phyloP scores from a whole-genome alignment of 345 rosid genomes.

The Sonneratia caseolaris region DNA sequence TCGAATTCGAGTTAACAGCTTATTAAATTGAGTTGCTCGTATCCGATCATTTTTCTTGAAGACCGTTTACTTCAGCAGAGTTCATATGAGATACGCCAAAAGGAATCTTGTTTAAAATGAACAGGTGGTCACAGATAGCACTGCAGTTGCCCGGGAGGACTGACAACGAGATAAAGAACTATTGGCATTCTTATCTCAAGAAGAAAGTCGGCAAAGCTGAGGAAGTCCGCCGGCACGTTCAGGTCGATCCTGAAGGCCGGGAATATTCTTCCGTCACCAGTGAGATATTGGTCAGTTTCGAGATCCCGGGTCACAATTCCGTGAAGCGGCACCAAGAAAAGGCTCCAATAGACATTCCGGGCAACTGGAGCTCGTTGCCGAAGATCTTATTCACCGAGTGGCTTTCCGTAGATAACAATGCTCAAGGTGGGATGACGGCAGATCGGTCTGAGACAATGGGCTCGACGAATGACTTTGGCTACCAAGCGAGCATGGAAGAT shows the following conservation, averaged over 20 bases:
- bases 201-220: slow-evolving; percentile 9
- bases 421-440: slow-evolving; percentile 8
- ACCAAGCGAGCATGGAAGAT: slow-evolving; percentile 19
- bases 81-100: too few species aligned
- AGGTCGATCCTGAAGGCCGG: background rate
- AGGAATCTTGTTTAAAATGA: slow-evolving; percentile 8
- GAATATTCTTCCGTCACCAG: too few species aligned
- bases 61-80: too few species aligned
- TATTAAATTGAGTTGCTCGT: too few species aligned
- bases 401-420: slow-evolving; percentile 11
- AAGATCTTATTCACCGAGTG: slow-evolving; percentile 17
- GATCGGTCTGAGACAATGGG: slow-evolving; percentile 10
- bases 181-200: slow-evolving; percentile 76
- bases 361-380: slow-evolving; percentile 7
- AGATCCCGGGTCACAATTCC: background rate
- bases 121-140: slow-evolving; percentile 81
- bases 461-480: slow-evolving; percentile 12
- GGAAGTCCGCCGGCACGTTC: background rate
- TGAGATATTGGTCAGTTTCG: slow-evolving; percentile 2
- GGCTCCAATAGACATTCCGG: background rate
- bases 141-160: slow-evolving; percentile 90
- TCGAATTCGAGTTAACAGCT: too few species aligned
- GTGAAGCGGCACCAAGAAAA: background rate
- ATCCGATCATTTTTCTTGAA: too few species aligned
- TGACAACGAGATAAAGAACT: slow-evolving; percentile 85